phyloP scores from a whole-genome alignment of 805 yeast species.

The Candida argentea region DNA sequence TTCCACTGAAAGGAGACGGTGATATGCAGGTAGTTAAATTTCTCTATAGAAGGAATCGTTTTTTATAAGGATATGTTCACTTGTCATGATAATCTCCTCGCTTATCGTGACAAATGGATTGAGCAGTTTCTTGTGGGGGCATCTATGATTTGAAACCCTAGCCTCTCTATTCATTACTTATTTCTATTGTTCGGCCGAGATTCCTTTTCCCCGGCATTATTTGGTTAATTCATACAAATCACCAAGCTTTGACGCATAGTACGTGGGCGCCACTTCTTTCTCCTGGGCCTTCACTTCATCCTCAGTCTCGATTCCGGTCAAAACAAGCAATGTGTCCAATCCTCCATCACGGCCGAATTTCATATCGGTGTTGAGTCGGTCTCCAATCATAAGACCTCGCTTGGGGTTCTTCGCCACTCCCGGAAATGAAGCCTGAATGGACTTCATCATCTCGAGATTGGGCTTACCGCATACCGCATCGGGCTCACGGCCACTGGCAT shows the following conservation, averaged over 20 bases:
- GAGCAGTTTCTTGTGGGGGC: no score
- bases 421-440: conserved; percentile 58
- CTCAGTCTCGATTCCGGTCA: conserved; percentile 86
- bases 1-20: no score
- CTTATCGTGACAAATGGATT: no score
- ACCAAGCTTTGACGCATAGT: conserved; percentile 64
- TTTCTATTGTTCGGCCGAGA: no score
- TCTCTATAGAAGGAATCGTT: no score
- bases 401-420: conserved; percentile 38
- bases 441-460: conserved; percentile 77
- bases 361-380: conserved; percentile 91
- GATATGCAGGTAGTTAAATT: no score
- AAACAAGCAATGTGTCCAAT: conserved; percentile 74
- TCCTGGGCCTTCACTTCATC: conserved; percentile 37
- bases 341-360: conserved; percentile 84
- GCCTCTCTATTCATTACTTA: no score
- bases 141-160: no score
- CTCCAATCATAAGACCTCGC: conserved; percentile 87
- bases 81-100: no score
- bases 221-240: conserved; percentile 49
- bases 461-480: conserved; percentile 88
- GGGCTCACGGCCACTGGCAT: conserved; percentile 73
- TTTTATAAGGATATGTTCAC: no score
- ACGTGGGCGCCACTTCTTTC: conserved; percentile 47
- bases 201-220: conserved; percentile 1